A percentile compares a stretch with the other conserved stretches of the same genome.
Evolutionary conservation across 2,329 filamentous ascomycete species (phyloP).

Genomic region (Diaporthe eres): DNA sequence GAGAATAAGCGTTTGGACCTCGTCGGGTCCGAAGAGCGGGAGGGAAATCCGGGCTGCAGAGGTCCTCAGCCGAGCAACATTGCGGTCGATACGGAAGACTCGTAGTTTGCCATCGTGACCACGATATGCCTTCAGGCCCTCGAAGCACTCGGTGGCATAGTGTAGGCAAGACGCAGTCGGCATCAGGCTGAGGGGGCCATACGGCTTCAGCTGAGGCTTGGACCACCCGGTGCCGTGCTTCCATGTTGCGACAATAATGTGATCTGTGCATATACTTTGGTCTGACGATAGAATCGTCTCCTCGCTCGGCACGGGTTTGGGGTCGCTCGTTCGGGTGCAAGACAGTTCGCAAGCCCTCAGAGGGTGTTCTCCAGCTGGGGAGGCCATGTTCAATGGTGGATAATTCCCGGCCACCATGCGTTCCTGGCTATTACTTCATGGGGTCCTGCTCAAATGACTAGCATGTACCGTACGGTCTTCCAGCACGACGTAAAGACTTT

Average conservation of each 20-base stretch:
- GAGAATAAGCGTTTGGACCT: not conserved
- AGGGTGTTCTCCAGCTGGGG: not conserved
- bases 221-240: not conserved
- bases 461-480: not conserved
- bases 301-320: not conserved
- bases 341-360: not conserved
- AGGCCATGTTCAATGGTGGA: not conserved
- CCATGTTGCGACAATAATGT: not conserved
- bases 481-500: no score
- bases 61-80: not conserved
- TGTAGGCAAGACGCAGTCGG: not conserved
- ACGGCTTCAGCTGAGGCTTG: not conserved
- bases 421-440: no score
- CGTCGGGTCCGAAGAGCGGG: not conserved
- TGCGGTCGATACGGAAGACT: not conserved
- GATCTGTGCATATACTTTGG: not conserved
- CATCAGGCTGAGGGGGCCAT: not conserved
- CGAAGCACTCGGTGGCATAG: not conserved
- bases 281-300: not conserved
- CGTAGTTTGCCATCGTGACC: not conserved
- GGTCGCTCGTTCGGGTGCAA: not conserved
- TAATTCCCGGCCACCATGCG: no score
- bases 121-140: not conserved
- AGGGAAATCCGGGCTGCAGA: not conserved
- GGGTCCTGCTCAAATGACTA: not conserved